Percentiles rank a stretch among this genome's conserved stretches.
These are phyloP conservation scores for Vaccinium corymbosum DNA, from an alignment of 148 eudicot species.

Conservation along the genomic window DNA sequence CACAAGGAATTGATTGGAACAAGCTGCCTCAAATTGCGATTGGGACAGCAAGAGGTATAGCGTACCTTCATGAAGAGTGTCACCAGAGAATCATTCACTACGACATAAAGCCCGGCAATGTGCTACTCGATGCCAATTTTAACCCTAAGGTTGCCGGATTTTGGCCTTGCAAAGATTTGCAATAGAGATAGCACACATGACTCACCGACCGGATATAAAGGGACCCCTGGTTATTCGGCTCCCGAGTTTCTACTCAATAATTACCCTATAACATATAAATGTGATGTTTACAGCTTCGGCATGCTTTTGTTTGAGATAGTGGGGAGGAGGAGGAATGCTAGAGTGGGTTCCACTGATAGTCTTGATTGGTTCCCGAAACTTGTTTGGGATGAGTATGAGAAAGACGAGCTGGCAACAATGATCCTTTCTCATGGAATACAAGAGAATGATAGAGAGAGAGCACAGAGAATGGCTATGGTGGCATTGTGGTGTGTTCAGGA, in stretches of 20 bases:
- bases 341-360: neutral
- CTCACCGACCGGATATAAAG: neutral
- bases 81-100: conserved; percentile 11
- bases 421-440: neutral
- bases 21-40: neutral
- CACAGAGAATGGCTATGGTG: conserved; percentile 6
- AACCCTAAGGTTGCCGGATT: conserved; percentile 12
- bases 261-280: too few species aligned
- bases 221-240: neutral
- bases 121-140: neutral
- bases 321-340: conserved; percentile 9
- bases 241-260: too few species aligned
- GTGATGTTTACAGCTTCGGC: too few species aligned
- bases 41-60: neutral
- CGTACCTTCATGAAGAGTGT: neutral
- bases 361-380: conserved; percentile 10
- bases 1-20: conserved; percentile 2
- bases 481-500: conserved; percentile 21
- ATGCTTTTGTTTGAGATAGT: neutral
- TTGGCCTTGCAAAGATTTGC: conserved; percentile 10
- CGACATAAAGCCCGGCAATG: neutral
- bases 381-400: neutral
- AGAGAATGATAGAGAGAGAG: conserved; percentile 7
- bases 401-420: neutral
- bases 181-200: conserved; percentile 8